Percentiles rank a stretch among this genome's conserved stretches.
Evolutionary conservation across 106 monocot species (phyloP).

Genomic region (Hemerocallis citrina): DNA sequence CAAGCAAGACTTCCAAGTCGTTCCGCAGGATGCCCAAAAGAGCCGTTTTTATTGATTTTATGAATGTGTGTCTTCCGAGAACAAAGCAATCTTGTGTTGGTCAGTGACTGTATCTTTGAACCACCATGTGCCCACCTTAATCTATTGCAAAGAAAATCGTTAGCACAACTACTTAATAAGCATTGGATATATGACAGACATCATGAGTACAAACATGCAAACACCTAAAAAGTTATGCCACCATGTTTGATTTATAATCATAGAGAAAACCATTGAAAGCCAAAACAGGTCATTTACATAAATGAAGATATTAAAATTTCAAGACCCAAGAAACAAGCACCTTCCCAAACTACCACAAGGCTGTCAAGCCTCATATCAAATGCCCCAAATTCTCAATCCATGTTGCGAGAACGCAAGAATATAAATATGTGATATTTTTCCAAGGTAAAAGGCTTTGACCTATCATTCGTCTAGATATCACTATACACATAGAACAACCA

Average conservation of each 20-base stretch:
- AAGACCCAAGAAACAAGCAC: background rate
- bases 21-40: background rate
- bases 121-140: conserved; percentile 19
- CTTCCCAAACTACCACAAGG: background rate
- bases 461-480: too few species aligned
- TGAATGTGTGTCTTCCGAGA: conserved; percentile 7
- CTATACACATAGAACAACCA: too few species aligned
- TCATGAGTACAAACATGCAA: background rate
- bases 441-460: too few species aligned
- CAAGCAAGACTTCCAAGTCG: conserved; percentile 21
- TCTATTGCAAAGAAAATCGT: background rate
- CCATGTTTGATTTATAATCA: background rate
- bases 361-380: background rate
- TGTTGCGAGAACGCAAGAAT: too few species aligned
- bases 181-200: background rate
- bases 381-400: background rate
- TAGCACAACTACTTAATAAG: background rate
- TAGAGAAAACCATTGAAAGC: background rate
- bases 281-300: background rate
- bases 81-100: conserved; percentile 6
- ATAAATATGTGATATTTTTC: too few species aligned
- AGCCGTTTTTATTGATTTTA: conserved; percentile 3
- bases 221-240: background rate
- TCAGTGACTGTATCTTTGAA: conserved; percentile 10
- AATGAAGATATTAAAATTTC: background rate